phyloP scores from a whole-genome alignment of 2,329 filamentous ascomycete genomes.

The Lasiodiplodia sp. region DNA sequence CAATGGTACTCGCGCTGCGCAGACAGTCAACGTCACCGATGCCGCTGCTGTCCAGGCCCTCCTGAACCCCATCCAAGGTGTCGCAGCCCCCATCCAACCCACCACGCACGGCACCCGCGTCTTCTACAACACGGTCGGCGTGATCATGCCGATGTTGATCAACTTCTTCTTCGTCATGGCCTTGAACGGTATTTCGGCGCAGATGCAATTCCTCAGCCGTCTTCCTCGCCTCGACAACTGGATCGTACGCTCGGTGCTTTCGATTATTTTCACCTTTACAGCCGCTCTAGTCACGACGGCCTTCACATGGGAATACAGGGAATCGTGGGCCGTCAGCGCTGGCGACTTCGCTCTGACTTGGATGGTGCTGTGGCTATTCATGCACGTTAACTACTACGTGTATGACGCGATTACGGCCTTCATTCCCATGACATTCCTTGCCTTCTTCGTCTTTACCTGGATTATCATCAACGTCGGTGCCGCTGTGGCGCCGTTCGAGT shows the following conservation, averaged over 20 bases:
- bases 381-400: constrained; percentile 51
- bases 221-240: constrained; percentile 38
- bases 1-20: constrained; percentile 43
- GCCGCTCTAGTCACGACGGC: constrained; percentile 49
- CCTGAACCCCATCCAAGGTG: constrained; percentile 49
- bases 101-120: constrained; percentile 52
- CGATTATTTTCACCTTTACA: constrained; percentile 42
- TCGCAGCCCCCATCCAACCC: constrained; percentile 49
- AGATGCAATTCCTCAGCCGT: constrained; percentile 36
- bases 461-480: constrained; percentile 51
- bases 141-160: constrained; percentile 56
- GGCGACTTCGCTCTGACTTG: constrained; percentile 50
- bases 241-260: constrained; percentile 38
- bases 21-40: constrained; percentile 39
- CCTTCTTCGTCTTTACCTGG: constrained; percentile 54
- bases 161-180: constrained; percentile 59
- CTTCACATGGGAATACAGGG: constrained; percentile 53
- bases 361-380: constrained; percentile 53
- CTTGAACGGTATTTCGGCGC: constrained; percentile 52
- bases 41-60: constrained; percentile 45
- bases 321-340: constrained; percentile 47
- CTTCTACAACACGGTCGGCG: constrained; percentile 55
- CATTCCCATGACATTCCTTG: constrained; percentile 47
- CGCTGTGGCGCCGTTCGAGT: constrained; percentile 50
- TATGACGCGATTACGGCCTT: constrained; percentile 52